Percentiles rank a stretch among this genome's conserved stretches.
Conservation (phyloP, 179 eudicot species). For the Beta corolliflora region DNA sequence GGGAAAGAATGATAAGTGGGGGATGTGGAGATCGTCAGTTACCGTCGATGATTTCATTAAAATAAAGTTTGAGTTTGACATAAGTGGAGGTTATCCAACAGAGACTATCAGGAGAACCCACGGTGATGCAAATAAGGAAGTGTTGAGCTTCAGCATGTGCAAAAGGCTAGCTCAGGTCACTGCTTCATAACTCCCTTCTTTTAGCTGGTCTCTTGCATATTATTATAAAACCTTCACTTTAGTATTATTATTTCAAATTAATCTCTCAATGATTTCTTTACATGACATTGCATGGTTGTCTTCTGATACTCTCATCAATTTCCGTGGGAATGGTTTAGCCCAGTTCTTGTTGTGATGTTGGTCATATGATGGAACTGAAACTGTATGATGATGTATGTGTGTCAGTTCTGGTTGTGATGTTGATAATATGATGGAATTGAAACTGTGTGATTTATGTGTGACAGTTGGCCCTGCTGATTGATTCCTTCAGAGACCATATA, state of each 20-base stretch:
- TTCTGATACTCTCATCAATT: background rate
- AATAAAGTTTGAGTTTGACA: conserved; percentile 49
- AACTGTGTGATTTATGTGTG: background rate
- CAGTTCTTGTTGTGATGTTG: background rate
- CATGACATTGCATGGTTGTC: background rate
- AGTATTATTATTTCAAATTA: background rate
- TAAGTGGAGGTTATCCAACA: conserved; percentile 28
- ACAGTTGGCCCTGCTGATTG: background rate
- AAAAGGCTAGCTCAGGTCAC: conserved; percentile 51
- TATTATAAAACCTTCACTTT: too few relatives aligned
- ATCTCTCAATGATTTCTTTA: conserved; percentile 2
- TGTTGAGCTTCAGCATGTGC: conserved; percentile 48
- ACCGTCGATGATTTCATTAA: conserved; percentile 29
- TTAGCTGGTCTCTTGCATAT: background rate
- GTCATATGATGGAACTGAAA: background rate
- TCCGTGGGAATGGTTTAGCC: background rate
- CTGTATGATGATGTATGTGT: background rate
- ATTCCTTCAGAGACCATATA: background rate
- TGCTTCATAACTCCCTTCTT: conserved; percentile 10
- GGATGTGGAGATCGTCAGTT: conserved; percentile 40
- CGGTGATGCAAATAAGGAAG: conserved; percentile 41
- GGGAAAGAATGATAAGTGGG: conserved; percentile 44
- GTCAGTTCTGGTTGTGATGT: background rate
- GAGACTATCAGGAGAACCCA: conserved; percentile 30
- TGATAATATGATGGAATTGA: background rate